A percentile compares a stretch with the other conserved stretches of the same genome.
phyloP scores from a whole-genome alignment of 1,284 basidiomycete species.

The Cutaneotrichosporon dermatis region DNA sequence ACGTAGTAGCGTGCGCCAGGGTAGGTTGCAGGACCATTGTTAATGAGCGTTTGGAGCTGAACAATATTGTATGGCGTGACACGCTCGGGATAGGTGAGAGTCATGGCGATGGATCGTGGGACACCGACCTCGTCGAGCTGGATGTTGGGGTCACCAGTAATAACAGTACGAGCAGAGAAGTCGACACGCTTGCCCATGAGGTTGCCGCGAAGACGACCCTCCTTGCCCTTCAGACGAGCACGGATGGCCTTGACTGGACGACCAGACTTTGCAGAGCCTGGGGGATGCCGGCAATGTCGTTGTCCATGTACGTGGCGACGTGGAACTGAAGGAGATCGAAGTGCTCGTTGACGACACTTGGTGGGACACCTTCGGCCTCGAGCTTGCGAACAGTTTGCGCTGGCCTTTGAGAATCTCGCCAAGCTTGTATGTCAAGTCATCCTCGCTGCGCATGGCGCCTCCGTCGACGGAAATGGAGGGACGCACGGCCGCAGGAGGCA shows the following conservation, averaged over 20 bases:
- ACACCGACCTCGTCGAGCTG: constrained; percentile 97
- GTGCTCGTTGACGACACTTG: constrained; percentile 92
- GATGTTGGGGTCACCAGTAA: constrained; percentile 97
- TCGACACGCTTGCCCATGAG: constrained; percentile 99
- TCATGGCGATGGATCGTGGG: constrained; percentile 95
- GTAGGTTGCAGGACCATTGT: constrained; percentile 91
- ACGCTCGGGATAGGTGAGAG: constrained; percentile 94
- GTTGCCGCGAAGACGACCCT: constrained; percentile 95
- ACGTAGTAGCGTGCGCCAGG: constrained; percentile 97
- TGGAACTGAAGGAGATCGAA: constrained; percentile 97
- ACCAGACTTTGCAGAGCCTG: constrained; percentile 94
- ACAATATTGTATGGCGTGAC: constrained; percentile 97
- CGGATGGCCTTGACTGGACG: constrained; percentile 98
- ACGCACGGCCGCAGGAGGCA: constrained; percentile 95
- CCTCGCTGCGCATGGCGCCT: constrained; percentile 92
- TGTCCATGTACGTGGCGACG: constrained; percentile 99
- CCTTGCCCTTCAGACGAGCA: constrained; percentile 96
- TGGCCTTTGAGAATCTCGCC: constrained; percentile 97
- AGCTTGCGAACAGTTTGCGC: constrained; percentile 84
- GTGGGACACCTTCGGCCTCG: constrained; percentile 94
- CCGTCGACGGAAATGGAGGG: constrained; percentile 96
- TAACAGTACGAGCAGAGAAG: constrained; percentile 97
- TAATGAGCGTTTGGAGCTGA: constrained; percentile 91
- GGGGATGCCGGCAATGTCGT: constrained; percentile 96
- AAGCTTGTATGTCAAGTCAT: constrained; percentile 98